Percentiles rank a stretch among this genome's conserved stretches.
phyloP scores from a whole-genome alignment of 2,329 filamentous ascomycete species.

The Tolypocladium cylindrosporum region DNA sequence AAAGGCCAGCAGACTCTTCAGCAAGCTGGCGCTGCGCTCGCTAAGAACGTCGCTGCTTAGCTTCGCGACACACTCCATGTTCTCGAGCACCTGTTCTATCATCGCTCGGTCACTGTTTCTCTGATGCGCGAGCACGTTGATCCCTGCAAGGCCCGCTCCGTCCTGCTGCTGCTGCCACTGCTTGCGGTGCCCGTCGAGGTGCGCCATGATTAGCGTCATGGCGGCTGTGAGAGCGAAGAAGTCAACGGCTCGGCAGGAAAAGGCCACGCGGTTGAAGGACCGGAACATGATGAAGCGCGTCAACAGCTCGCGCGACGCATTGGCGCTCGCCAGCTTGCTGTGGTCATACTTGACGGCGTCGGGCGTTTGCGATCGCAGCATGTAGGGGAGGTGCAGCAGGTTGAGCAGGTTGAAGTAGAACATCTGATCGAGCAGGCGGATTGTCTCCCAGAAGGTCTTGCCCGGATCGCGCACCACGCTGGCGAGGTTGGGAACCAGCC shows the following conservation, averaged over 20 bases:
- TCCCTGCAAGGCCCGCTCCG: not conserved
- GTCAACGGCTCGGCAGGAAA: constrained; percentile 23
- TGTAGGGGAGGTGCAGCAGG: constrained; percentile 29
- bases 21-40: not conserved
- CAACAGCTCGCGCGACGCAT: not conserved
- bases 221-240: constrained; percentile 26
- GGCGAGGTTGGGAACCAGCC: constrained; percentile 18
- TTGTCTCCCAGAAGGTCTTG: constrained; percentile 18
- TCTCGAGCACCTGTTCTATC: constrained; percentile 2
- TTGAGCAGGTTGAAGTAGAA: constrained; percentile 27
- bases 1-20: not conserved
- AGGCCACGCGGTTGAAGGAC: constrained; percentile 15
- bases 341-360: not conserved
- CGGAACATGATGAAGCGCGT: constrained; percentile 23
- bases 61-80: not conserved
- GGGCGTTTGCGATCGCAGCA: constrained; percentile 12
- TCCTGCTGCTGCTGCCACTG: not conserved
- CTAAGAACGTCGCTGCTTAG: not conserved
- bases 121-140: constrained; percentile 4
- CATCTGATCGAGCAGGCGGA: constrained; percentile 16
- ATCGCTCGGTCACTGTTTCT: constrained; percentile 4
- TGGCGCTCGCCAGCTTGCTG: not conserved
- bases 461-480: constrained; percentile 3
- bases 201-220: constrained; percentile 26
- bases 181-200: constrained; percentile 19